These are phyloP conservation scores for Fragaria ananassa DNA, from an alignment of 306 rosid genomes.

Conservation along the genomic window DNA sequence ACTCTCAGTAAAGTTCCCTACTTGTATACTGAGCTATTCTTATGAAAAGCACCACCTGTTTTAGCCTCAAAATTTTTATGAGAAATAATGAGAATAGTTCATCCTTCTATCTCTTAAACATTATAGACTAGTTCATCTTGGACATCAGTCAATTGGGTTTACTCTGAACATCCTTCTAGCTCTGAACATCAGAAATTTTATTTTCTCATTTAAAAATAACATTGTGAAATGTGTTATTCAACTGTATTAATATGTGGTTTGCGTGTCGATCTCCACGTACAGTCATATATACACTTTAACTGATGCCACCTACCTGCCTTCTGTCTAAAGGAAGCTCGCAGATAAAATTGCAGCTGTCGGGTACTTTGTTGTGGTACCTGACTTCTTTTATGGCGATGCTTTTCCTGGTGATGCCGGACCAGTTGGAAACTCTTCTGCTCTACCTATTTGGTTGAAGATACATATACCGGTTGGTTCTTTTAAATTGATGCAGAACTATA, in stretches of 20 bases:
- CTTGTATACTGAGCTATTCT: neutral
- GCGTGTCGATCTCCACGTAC: neutral
- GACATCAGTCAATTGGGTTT: neutral
- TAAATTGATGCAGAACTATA: neutral
- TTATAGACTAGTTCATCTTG: neutral
- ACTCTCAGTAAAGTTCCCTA: neutral
- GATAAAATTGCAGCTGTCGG: constrained; percentile 77
- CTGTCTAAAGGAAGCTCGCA: constrained; percentile 63
- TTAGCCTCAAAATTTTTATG: neutral
- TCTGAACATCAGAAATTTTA: neutral
- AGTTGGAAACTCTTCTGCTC: neutral
- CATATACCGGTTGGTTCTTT: constrained; percentile 55
- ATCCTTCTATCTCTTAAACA: neutral
- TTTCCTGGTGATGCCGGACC: constrained; percentile 38
- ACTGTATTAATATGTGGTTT: neutral
- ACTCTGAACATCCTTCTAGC: neutral
- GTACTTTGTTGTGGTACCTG: constrained; percentile 68
- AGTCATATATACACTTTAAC: neutral
- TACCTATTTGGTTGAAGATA: constrained; percentile 49
- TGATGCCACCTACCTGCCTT: constrained; percentile 19
- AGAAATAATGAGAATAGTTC: neutral
- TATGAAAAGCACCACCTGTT: neutral
- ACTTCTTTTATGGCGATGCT: constrained; percentile 67
- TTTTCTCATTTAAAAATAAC: neutral
- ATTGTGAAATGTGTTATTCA: neutral